Conservation (phyloP, 2,329 filamentous ascomycete species). For the Cladophialophora immunda region DNA sequence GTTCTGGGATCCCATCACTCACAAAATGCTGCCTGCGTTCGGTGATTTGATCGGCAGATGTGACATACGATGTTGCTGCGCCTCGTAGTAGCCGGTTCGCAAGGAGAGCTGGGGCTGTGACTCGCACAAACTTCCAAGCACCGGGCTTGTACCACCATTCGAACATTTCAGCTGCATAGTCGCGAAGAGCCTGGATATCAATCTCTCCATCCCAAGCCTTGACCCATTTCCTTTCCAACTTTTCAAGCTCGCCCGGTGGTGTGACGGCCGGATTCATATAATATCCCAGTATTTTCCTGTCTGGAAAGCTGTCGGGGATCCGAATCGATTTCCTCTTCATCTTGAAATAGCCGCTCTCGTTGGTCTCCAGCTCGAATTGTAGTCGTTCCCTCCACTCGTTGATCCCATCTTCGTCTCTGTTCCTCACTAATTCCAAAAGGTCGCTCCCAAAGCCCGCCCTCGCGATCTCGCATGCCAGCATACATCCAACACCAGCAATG, state of each 20-base stretch:
- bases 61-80: constrained; percentile 43
- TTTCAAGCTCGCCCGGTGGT: constrained; percentile 62
- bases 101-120: constrained; percentile 81
- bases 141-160: constrained; percentile 83
- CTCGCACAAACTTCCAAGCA: constrained; percentile 83
- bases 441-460: constrained; percentile 81
- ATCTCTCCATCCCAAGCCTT: constrained; percentile 57
- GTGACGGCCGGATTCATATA: constrained; percentile 91
- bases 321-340: constrained; percentile 75
- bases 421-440: constrained; percentile 43
- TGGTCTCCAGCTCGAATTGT: constrained; percentile 79
- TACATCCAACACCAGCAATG: constrained; percentile 85
- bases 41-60: constrained; percentile 60
- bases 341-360: constrained; percentile 82
- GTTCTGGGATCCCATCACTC: constrained; percentile 77
- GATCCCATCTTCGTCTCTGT: constrained; percentile 40
- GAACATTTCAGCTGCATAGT: constrained; percentile 80
- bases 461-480: constrained; percentile 88
- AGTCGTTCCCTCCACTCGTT: constrained; percentile 75
- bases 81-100: constrained; percentile 60
- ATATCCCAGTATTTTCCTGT: constrained; percentile 78
- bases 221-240: constrained; percentile 65
- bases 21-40: constrained; percentile 72
- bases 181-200: constrained; percentile 72
- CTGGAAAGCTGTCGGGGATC: constrained; percentile 84